Conservation (phyloP, 495 filamentous ascomycete genomes). For the Daldinia grandis region DNA sequence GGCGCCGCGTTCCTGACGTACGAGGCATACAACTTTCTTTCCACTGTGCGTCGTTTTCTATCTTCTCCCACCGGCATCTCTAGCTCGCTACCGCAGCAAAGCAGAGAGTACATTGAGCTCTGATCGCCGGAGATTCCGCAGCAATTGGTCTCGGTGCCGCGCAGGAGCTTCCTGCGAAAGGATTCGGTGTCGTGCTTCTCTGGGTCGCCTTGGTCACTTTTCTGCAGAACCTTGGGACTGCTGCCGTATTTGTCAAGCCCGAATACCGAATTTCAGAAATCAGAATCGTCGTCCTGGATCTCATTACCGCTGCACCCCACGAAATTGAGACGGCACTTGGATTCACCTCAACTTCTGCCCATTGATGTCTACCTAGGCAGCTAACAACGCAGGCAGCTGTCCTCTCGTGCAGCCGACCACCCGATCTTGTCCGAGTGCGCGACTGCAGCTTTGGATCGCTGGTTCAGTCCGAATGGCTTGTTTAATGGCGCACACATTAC, state of each 20-base stretch:
- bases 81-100: conserved; percentile 31
- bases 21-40: conserved; percentile 28
- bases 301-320: conserved; percentile 32
- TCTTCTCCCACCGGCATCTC: conserved; percentile 33
- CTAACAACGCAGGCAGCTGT: conserved; percentile 45
- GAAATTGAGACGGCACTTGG: conserved; percentile 32
- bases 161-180: conserved; percentile 55
- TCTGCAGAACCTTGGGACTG: conserved; percentile 34
- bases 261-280: conserved; percentile 25
- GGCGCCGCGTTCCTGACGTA: conserved; percentile 41
- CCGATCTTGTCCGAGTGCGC: conserved; percentile 33
- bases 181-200: conserved; percentile 66
- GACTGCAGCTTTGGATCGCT: conserved; percentile 41
- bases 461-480: conserved; percentile 48
- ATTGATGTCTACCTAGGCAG: conserved; percentile 40
- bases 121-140: conserved; percentile 66
- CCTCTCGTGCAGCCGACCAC: conserved; percentile 36
- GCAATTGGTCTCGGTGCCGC: conserved; percentile 64
- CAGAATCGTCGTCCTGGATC: conserved; percentile 31
- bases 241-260: conserved; percentile 20
- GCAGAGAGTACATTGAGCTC: conserved; percentile 42
- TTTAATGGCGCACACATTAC: conserved; percentile 51
- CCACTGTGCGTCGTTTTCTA: conserved; percentile 33
- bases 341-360: conserved; percentile 27
- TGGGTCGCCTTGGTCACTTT: conserved; percentile 49